Evolutionary conservation across 768 basidiomycete species (phyloP).

Genomic region (Phylloporus scabripes): DNA sequence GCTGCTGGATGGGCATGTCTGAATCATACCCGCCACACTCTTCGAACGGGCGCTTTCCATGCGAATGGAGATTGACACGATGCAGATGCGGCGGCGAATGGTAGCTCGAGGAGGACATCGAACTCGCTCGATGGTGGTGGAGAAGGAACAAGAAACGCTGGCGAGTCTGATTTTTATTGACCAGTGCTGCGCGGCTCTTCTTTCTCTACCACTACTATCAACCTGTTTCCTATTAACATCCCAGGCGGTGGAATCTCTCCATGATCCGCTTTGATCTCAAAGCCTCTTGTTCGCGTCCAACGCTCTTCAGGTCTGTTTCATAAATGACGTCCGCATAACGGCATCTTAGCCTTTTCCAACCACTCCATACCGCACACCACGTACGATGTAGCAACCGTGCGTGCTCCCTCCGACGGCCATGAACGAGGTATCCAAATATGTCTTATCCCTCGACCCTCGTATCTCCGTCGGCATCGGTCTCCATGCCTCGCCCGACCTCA

Average conservation of each 20-base stretch:
- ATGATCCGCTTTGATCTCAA: constrained; percentile 4
- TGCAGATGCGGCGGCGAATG: constrained; percentile 22
- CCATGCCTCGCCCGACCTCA: background rate
- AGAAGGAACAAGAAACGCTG: background rate
- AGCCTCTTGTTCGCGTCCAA: background rate
- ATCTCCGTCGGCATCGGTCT: constrained; percentile 13
- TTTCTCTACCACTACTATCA: constrained; percentile 11
- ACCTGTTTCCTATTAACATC: too few relatives aligned
- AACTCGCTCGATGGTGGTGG: constrained; percentile 17
- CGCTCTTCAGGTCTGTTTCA: too few relatives aligned
- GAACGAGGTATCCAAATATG: constrained; percentile 5
- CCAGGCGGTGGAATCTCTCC: constrained; percentile 1
- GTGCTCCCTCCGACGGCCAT: constrained; percentile 4
- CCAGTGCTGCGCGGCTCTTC: constrained; percentile 7
- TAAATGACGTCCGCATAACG: background rate
- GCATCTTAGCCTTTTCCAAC: constrained; percentile 1
- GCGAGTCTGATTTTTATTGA: constrained; percentile 3
- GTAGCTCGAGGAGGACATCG: constrained; percentile 22
- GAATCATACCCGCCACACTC: constrained; percentile 32
- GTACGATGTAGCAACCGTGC: too few relatives aligned
- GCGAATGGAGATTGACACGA: constrained; percentile 22
- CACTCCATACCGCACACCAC: constrained; percentile 5
- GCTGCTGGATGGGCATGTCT: constrained; percentile 24
- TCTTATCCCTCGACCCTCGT: constrained; percentile 4
- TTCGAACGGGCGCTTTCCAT: constrained; percentile 31